Percentiles rank a stretch among this genome's conserved stretches.
phyloP scores from a whole-genome alignment of 2,329 filamentous ascomycete species.

The Penicillium hesseltinei region DNA sequence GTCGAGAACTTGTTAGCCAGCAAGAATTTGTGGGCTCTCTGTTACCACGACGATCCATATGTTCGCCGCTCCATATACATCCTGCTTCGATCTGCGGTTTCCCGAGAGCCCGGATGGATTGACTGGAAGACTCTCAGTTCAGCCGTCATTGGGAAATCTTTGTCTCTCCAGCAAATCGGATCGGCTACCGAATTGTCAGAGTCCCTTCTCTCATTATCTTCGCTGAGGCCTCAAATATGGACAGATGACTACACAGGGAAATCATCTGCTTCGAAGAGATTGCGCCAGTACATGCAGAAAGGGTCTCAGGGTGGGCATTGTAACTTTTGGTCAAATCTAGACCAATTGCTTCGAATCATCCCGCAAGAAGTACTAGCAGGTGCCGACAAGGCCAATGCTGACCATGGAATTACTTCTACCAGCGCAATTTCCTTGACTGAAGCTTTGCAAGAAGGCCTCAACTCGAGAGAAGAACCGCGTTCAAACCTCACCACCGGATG shows the following conservation, averaged over 20 bases:
- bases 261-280: constrained; percentile 54
- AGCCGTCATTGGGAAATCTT: constrained; percentile 70
- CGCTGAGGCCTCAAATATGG: constrained; percentile 69
- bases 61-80: constrained; percentile 59
- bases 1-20: constrained; percentile 68
- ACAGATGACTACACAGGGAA: constrained; percentile 61
- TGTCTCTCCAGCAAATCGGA: constrained; percentile 69
- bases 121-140: constrained; percentile 67
- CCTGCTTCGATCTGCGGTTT: constrained; percentile 52
- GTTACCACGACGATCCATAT: constrained; percentile 55
- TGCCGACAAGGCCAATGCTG: constrained; percentile 23
- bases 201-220: constrained; percentile 65
- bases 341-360: constrained; percentile 58
- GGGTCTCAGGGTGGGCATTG: constrained; percentile 76
- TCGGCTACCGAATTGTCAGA: constrained; percentile 71
- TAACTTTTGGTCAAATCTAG: constrained; percentile 71
- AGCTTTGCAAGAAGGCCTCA: constrained; percentile 69
- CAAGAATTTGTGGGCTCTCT: constrained; percentile 60
- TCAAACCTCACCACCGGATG: constrained; percentile 68
- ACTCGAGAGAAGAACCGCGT: constrained; percentile 70
- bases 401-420: constrained; percentile 38
- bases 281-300: constrained; percentile 73
- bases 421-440: constrained; percentile 62
- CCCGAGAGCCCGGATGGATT: constrained; percentile 46
- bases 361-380: constrained; percentile 50